Percentiles rank a stretch among this genome's conserved stretches.
Conservation (phyloP, 2,329 filamentous ascomycete genomes). For the Fusarium transvaalense region DNA sequence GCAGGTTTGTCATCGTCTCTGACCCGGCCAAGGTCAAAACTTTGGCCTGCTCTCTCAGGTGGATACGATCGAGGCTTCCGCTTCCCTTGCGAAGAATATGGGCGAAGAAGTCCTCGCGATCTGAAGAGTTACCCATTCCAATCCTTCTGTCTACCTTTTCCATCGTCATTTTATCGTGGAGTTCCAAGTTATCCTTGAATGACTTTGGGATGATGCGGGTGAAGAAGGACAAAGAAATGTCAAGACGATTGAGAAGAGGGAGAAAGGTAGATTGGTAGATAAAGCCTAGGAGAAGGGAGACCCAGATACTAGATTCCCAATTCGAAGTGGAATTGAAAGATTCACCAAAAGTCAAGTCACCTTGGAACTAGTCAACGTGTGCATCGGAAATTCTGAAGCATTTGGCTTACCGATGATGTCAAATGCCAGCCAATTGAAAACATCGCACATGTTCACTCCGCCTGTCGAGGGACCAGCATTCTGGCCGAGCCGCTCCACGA, state of each 20-base stretch:
- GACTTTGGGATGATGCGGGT: slow-evolving; percentile 1
- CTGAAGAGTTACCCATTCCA: neutral
- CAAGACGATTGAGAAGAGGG: slow-evolving; percentile 10
- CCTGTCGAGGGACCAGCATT: neutral
- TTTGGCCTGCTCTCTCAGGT: slow-evolving; percentile 34
- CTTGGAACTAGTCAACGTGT: neutral
- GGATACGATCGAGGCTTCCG: neutral
- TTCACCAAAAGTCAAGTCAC: slow-evolving; percentile 28
- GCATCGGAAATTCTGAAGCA: fast-evolving
- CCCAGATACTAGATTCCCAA: slow-evolving; percentile 20
- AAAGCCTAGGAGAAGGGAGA: slow-evolving; percentile 5
- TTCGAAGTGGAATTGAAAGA: slow-evolving; percentile 24
- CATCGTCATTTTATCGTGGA: slow-evolving; percentile 3
- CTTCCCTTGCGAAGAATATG: slow-evolving; percentile 11
- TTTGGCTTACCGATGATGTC: slow-evolving; percentile 27
- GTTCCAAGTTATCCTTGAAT: neutral
- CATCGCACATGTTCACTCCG: slow-evolving; percentile 8
- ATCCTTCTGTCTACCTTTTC: slow-evolving; percentile 18
- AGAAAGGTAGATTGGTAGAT: neutral
- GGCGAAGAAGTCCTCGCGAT: slow-evolving; percentile 29
- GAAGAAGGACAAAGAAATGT: slow-evolving; percentile 2
- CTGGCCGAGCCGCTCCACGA: slow-evolving; percentile 10
- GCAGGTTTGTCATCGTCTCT: slow-evolving; percentile 22
- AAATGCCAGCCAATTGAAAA: slow-evolving; percentile 32
- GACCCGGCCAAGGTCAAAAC: slow-evolving; percentile 26